Conservation (phyloP, 768 basidiomycete genomes). For the Tephrocybe sp. region DNA sequence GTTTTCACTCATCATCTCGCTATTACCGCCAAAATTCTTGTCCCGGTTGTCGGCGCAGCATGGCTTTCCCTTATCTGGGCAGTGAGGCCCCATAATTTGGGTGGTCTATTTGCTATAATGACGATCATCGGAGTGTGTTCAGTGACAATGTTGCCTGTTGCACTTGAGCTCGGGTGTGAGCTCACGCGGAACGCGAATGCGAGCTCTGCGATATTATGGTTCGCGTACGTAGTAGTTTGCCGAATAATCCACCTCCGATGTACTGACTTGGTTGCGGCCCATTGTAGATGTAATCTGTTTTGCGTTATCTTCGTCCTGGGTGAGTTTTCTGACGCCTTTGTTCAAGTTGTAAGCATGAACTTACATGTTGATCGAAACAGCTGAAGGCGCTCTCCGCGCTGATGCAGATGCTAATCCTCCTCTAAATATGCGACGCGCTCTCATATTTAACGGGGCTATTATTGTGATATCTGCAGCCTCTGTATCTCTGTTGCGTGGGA, state of each 20-base stretch:
- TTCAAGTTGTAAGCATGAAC: neutral
- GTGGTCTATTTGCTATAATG: conserved; percentile 63
- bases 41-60: conserved; percentile 55
- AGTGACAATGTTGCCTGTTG: conserved; percentile 71
- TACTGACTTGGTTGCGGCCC: neutral
- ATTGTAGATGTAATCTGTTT: conserved; percentile 61
- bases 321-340: conserved; percentile 26
- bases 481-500: conserved; percentile 54
- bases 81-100: conserved; percentile 64
- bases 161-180: conserved; percentile 76
- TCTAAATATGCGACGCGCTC: conserved; percentile 63
- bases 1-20: conserved; percentile 77
- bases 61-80: conserved; percentile 86
- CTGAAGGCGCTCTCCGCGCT: conserved; percentile 66
- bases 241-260: neutral
- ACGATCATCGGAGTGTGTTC: conserved; percentile 64
- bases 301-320: conserved; percentile 62
- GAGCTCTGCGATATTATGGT: conserved; percentile 77
- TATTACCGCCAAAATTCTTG: conserved; percentile 51
- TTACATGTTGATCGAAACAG: conserved; percentile 31
- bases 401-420: conserved; percentile 61
- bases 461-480: conserved; percentile 35
- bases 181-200: conserved; percentile 77
- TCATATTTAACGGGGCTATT: conserved; percentile 64
- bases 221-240: conserved; percentile 43